A percentile compares a stretch with the other conserved stretches of the same genome.
Evolutionary conservation across 2,329 filamentous ascomycete species (phyloP).

Genomic region (Trichoderma brevicompactum): DNA sequence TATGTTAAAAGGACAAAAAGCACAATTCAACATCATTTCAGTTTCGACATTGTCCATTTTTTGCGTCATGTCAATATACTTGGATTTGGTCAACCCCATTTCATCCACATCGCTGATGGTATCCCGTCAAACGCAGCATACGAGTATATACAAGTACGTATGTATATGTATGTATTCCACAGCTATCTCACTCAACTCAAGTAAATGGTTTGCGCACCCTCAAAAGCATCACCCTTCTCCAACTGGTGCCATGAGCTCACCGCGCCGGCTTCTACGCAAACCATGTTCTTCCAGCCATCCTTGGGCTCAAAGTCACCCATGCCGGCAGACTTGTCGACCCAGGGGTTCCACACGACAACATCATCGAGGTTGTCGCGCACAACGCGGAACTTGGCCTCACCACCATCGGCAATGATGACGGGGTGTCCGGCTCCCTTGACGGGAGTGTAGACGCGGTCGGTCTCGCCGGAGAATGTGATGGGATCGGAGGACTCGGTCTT

Average conservation of each 20-base stretch:
- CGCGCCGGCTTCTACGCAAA: slow-evolving; percentile 89
- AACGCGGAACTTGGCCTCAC: slow-evolving; percentile 70
- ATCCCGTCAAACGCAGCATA: background rate
- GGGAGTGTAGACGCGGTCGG: slow-evolving; percentile 86
- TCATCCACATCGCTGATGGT: background rate
- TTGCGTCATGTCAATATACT: background rate
- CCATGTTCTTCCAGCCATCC: slow-evolving; percentile 88
- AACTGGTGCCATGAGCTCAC: slow-evolving; percentile 83
- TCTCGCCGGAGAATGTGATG: slow-evolving; percentile 75
- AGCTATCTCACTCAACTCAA: slow-evolving; percentile 32
- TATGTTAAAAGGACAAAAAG: background rate
- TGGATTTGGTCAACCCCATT: background rate
- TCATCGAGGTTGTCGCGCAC: slow-evolving; percentile 84
- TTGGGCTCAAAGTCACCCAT: slow-evolving; percentile 90
- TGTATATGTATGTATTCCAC: background rate
- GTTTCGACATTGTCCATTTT: background rate
- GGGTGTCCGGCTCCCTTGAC: slow-evolving; percentile 61
- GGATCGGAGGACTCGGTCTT: slow-evolving; percentile 67
- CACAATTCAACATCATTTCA: background rate
- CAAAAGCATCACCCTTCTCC: slow-evolving; percentile 74
- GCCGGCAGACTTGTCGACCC: slow-evolving; percentile 78
- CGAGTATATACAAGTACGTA: background rate
- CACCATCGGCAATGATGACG: slow-evolving; percentile 65
- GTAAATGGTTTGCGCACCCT: slow-evolving; percentile 63
- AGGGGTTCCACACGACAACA: slow-evolving; percentile 97